phyloP scores from a whole-genome alignment of 1,284 basidiomycete species.

The Leccinum subrobustum region DNA sequence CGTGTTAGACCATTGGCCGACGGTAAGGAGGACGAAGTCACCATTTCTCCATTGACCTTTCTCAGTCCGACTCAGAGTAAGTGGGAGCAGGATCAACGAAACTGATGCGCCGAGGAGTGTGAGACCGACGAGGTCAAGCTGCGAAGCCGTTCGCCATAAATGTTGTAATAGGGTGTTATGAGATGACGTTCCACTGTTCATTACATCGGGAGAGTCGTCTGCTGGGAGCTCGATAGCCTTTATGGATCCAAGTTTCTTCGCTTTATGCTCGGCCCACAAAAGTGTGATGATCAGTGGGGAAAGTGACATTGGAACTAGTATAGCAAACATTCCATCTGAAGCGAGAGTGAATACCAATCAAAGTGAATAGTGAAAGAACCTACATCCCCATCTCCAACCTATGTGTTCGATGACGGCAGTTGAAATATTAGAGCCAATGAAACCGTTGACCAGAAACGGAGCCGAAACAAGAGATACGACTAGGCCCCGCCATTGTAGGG shows the following conservation, averaged over 20 bases:
- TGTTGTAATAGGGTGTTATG: constrained; percentile 3
- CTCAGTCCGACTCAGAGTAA: constrained; percentile 53
- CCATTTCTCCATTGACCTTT: constrained; percentile 46
- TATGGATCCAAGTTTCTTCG: constrained; percentile 50
- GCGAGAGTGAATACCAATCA: constrained; percentile 1
- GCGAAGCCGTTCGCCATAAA: constrained; percentile 36
- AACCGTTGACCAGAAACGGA: constrained; percentile 69
- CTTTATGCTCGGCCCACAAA: constrained; percentile 69
- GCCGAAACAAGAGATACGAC: constrained; percentile 62
- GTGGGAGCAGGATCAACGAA: constrained; percentile 64
- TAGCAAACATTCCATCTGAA: constrained; percentile 68
- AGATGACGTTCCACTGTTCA: neutral
- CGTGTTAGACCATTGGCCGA: constrained; percentile 2
- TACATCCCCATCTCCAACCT: constrained; percentile 79
- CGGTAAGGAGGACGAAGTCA: constrained; percentile 18
- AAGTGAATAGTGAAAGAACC: constrained; percentile 19
- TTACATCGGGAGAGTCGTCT: neutral
- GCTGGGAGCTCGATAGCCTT: constrained; percentile 1
- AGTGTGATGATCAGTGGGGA: constrained; percentile 63
- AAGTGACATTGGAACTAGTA: constrained; percentile 55
- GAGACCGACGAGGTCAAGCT: constrained; percentile 70
- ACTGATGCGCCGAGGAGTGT: constrained; percentile 60
- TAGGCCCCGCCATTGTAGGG: constrained; percentile 75
- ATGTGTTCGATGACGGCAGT: constrained; percentile 52
- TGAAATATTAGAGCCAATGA: constrained; percentile 70